Conservation (phyloP, 2,329 filamentous ascomycete genomes). For the Cladophialophora bantiana region DNA sequence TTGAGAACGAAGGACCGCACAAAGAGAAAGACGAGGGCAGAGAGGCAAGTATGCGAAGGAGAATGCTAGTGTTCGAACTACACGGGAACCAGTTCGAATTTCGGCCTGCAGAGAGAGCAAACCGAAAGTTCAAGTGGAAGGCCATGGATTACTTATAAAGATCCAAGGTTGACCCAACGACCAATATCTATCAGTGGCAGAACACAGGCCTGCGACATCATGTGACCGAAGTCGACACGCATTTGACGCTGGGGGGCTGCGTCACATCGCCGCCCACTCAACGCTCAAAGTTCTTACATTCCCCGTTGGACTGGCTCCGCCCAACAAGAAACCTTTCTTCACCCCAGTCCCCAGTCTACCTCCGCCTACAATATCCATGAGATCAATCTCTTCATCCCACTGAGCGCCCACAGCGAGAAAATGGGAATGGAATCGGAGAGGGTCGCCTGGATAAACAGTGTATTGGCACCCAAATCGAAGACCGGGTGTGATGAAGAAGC, state of each 20-base stretch:
- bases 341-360: slow-evolving; percentile 91
- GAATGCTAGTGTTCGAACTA: slow-evolving; percentile 76
- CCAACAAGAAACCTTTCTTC: slow-evolving; percentile 92
- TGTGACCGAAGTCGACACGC: not conserved
- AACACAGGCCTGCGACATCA: not conserved
- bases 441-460: slow-evolving; percentile 93
- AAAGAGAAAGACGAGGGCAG: slow-evolving; percentile 5
- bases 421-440: slow-evolving; percentile 92
- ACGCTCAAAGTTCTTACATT: slow-evolving; percentile 77
- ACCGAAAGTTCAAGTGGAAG: slow-evolving; percentile 89
- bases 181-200: not conserved
- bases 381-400: slow-evolving; percentile 86
- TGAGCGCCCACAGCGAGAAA: slow-evolving; percentile 82
- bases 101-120: slow-evolving; percentile 82
- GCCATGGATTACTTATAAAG: slow-evolving; percentile 34
- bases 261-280: slow-evolving; percentile 92
- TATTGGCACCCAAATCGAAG: slow-evolving; percentile 94
- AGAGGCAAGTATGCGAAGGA: slow-evolving; percentile 22
- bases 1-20: slow-evolving; percentile 19
- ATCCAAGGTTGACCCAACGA: slow-evolving; percentile 4
- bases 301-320: slow-evolving; percentile 59
- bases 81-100: slow-evolving; percentile 87
- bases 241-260: not conserved
- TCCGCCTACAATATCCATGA: slow-evolving; percentile 84
- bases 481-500: slow-evolving; percentile 89